Evolutionary conservation across 306 rosid species (phyloP).

Genomic region (Dryas octopetala): DNA sequence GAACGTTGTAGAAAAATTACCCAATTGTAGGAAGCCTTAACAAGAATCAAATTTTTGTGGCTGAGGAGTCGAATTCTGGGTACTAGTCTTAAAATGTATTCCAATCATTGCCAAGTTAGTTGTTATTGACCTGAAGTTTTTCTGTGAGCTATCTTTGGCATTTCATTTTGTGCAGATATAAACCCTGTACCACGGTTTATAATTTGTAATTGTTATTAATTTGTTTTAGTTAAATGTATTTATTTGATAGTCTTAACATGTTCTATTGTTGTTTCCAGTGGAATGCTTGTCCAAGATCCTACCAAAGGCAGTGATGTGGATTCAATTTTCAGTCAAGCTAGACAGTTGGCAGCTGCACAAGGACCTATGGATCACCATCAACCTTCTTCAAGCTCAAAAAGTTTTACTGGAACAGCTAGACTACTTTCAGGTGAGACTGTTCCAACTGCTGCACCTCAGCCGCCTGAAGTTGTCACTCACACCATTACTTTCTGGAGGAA

Average conservation of each 20-base stretch:
- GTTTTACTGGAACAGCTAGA: slow-evolving; percentile 80
- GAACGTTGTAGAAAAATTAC: background rate
- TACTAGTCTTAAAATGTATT: background rate
- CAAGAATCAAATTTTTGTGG: background rate
- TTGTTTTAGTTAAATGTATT: background rate
- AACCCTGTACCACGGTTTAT: background rate
- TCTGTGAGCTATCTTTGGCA: background rate
- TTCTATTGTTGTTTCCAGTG: slow-evolving; percentile 46
- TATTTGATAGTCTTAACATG: slow-evolving; percentile 2
- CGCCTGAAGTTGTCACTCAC: slow-evolving; percentile 41
- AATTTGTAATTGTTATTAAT: background rate
- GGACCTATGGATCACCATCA: slow-evolving; percentile 40
- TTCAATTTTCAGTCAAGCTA: slow-evolving; percentile 65
- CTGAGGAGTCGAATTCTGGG: background rate
- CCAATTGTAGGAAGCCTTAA: background rate
- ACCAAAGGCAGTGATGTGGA: slow-evolving; percentile 56
- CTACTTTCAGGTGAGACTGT: slow-evolving; percentile 79
- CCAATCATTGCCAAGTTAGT: background rate
- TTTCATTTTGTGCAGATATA: background rate
- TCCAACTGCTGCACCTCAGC: slow-evolving; percentile 58
- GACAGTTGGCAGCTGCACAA: slow-evolving; percentile 52
- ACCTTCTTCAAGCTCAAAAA: slow-evolving; percentile 54
- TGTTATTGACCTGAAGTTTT: background rate
- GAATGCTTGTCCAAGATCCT: slow-evolving; percentile 95
- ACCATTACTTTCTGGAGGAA: slow-evolving; percentile 84